Conservation (phyloP, 495 filamentous ascomycete species). For the Astrothelium macrocarpum region DNA sequence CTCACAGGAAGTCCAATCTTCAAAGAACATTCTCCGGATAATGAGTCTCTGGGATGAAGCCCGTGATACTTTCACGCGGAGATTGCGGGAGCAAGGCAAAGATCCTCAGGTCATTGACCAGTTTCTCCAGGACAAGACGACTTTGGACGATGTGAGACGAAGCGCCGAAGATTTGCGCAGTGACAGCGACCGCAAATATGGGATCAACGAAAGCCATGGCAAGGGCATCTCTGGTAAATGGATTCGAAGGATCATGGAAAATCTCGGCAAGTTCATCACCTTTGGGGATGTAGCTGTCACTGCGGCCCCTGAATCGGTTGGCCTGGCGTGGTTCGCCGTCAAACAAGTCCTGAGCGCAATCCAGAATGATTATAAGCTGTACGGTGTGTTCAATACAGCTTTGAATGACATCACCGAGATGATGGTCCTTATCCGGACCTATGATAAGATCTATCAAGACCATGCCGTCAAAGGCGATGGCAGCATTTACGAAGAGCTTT, state of each 20-base stretch:
- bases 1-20: too few species aligned
- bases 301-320: slow-evolving; percentile 15
- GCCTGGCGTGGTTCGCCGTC: slow-evolving; percentile 14
- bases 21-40: too few species aligned
- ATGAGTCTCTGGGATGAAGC: slow-evolving; percentile 12
- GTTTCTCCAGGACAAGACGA: slow-evolving; percentile 13
- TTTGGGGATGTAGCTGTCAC: slow-evolving; percentile 15
- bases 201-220: slow-evolving; percentile 11
- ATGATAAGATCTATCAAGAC: slow-evolving; percentile 13
- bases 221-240: slow-evolving; percentile 10
- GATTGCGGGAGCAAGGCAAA: slow-evolving; percentile 4
- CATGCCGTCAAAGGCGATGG: neutral
- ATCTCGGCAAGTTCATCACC: slow-evolving; percentile 11
- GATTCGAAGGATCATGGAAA: slow-evolving; percentile 12
- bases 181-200: slow-evolving; percentile 13
- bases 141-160: slow-evolving; percentile 11
- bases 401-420: slow-evolving; percentile 15
- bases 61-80: slow-evolving; percentile 12
- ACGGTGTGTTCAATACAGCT: slow-evolving; percentile 10
- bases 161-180: slow-evolving; percentile 1
- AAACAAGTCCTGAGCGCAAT: slow-evolving; percentile 12
- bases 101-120: slow-evolving; percentile 9
- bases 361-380: slow-evolving; percentile 18
- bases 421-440: slow-evolving; percentile 13
- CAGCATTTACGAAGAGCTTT: slow-evolving; percentile 12